These are phyloP conservation scores for Populus hybrid DNA, from an alignment of 441 rosid species.

Conservation along the genomic window DNA sequence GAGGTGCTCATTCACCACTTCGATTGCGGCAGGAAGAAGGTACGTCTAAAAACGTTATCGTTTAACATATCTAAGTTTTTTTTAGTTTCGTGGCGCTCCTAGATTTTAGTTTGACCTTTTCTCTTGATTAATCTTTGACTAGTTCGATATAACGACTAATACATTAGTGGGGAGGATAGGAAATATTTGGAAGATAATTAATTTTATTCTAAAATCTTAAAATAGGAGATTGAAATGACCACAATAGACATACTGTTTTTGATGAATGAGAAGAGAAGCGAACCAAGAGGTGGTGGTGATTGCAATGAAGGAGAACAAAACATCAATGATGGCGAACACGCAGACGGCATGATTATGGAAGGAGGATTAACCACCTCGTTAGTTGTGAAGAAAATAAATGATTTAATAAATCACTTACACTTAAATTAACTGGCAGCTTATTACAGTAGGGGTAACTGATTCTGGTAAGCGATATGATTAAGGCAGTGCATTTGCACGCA, in stretches of 20 bases:
- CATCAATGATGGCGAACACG: conserved; percentile 26
- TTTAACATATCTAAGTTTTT: background rate
- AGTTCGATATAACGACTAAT: background rate
- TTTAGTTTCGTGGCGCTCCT: background rate
- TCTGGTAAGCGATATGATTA: background rate
- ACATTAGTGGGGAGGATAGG: background rate
- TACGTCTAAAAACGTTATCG: conserved; percentile 14
- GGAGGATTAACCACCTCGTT: conserved; percentile 9
- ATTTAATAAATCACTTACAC: too few species aligned
- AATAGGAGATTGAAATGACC: background rate
- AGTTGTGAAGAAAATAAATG: background rate
- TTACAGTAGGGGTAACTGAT: background rate
- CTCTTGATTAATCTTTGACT: background rate
- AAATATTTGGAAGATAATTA: background rate
- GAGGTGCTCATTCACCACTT: conserved; percentile 59
- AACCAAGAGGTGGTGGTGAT: background rate
- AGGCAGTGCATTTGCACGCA: background rate
- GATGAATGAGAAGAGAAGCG: background rate
- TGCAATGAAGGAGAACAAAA: background rate
- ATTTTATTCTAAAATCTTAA: too few species aligned
- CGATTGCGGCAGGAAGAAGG: conserved; percentile 75
- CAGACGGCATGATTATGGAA: conserved; percentile 11
- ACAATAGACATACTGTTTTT: background rate
- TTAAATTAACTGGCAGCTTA: background rate
- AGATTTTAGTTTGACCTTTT: background rate